Conservation (phyloP, 345 rosid species). For the Eucalyptus erythrocorys region DNA sequence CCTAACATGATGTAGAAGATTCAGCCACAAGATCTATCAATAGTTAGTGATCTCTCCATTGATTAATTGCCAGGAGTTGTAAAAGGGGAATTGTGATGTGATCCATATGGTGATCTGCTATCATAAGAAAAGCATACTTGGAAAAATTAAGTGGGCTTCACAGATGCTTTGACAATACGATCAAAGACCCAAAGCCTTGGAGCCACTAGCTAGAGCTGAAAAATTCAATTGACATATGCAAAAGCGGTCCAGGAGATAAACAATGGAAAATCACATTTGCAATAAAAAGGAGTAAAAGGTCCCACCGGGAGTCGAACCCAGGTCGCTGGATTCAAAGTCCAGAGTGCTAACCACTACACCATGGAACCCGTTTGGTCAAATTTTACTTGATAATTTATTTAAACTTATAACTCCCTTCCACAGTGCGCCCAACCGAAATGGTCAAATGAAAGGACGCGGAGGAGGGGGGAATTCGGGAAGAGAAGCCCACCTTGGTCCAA, state of each 20-base stretch:
- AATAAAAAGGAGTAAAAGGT: constrained; percentile 4
- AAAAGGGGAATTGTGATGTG: neutral
- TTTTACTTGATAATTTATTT: accelerated
- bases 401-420: neutral
- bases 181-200: neutral
- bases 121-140: neutral
- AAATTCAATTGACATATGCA: neutral
- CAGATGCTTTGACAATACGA: neutral
- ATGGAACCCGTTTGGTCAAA: neutral
- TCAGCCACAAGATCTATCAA: neutral
- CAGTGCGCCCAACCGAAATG: neutral
- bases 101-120: neutral
- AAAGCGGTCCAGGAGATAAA: neutral
- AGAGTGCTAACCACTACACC: constrained; percentile 19
- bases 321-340: constrained; percentile 99
- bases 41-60: neutral
- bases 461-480: neutral
- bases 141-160: neutral
- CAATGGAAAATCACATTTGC: neutral
- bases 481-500: neutral
- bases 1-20: neutral
- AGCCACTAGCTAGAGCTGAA: neutral
- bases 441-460: neutral
- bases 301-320: constrained; percentile 96
- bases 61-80: neutral